These are phyloP conservation scores for Euphorbia schlechtendalii DNA, from an alignment of 441 rosid genomes.

Conservation along the genomic window DNA sequence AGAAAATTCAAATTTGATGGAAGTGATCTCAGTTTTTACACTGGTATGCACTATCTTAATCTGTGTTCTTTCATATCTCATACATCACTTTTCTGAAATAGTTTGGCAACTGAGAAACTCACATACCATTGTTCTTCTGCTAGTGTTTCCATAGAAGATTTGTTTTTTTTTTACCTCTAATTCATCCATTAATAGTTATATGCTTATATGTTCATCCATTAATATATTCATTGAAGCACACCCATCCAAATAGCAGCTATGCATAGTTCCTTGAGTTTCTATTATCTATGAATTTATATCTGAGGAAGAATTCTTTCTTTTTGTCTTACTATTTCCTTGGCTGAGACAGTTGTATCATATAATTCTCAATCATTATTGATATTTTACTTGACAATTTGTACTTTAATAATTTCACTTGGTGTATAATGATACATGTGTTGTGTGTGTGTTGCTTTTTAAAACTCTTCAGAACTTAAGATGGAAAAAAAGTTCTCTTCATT, in stretches of 20 bases:
- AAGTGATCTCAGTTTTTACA: too few species aligned
- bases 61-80: neutral
- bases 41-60: constrained; percentile 2
- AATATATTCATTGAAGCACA: neutral
- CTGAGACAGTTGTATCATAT: neutral
- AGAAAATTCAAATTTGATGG: too few species aligned
- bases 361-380: neutral
- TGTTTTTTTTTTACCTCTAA: neutral
- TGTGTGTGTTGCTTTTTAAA: neutral
- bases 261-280: constrained; percentile 4
- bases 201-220: neutral
- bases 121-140: neutral
- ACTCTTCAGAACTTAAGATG: neutral
- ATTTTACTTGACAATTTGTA: neutral
- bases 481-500: too few species aligned
- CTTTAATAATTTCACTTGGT: neutral
- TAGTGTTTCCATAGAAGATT: neutral
- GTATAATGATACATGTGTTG: neutral
- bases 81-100: neutral
- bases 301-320: too few species aligned
- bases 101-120: neutral
- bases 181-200: constrained; percentile 5
- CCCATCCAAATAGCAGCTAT: neutral
- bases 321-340: too few species aligned
- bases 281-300: too few species aligned